A percentile compares a stretch with the other conserved stretches of the same genome.
Conservation (phyloP, 2,329 filamentous ascomycete species). For the Botrytis fabae region DNA sequence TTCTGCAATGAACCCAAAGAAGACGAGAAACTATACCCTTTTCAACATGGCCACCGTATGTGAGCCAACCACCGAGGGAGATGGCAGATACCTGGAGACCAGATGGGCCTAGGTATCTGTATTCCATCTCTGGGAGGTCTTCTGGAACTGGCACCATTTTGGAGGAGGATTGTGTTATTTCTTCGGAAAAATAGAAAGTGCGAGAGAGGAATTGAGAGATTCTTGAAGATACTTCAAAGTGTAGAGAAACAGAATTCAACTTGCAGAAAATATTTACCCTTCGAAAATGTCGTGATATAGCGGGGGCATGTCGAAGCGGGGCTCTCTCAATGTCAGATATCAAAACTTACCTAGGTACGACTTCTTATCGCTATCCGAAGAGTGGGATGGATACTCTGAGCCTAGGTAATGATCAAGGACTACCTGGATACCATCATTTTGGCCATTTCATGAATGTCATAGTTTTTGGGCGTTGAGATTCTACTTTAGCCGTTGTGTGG, state of each 20-base stretch:
- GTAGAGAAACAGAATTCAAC: slow-evolving; percentile 1
- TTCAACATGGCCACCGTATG: slow-evolving; percentile 72
- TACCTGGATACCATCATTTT: background rate
- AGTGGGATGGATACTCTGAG: slow-evolving; percentile 1
- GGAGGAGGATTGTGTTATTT: background rate
- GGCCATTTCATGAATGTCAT: too few species aligned
- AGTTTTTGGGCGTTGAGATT: background rate
- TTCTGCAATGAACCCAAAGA: background rate
- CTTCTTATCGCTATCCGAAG: background rate
- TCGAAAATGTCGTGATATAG: slow-evolving; percentile 13
- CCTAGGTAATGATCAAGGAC: background rate
- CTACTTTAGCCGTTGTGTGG: background rate
- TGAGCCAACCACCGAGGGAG: slow-evolving; percentile 70
- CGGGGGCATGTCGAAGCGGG: slow-evolving; percentile 18
- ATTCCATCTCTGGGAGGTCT: slow-evolving; percentile 60
- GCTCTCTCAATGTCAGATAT: background rate
- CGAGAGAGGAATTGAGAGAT: background rate
- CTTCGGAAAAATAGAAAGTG: background rate
- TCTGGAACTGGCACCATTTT: slow-evolving; percentile 43
- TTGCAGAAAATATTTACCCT: slow-evolving; percentile 3
- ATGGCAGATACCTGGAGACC: slow-evolving; percentile 75
- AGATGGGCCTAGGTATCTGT: slow-evolving; percentile 69
- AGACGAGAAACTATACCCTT: slow-evolving; percentile 49
- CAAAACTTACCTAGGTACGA: background rate
- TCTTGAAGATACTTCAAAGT: background rate